Conservation (phyloP, 768 basidiomycete genomes). For the Termitomyces sp. region DNA sequence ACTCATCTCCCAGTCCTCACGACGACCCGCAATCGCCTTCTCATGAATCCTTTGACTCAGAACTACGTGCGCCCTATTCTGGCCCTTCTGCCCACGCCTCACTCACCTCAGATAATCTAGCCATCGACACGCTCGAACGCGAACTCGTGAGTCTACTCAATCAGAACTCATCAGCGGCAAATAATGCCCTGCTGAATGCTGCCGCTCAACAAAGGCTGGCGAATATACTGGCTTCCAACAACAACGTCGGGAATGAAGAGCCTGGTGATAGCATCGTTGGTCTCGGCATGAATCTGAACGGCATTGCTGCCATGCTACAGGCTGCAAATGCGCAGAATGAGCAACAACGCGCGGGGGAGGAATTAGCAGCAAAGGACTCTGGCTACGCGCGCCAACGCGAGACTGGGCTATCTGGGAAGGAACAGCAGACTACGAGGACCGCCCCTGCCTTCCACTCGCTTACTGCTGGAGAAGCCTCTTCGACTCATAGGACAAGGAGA, state of each 20-base stretch:
- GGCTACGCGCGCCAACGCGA: slow-evolving; percentile 40
- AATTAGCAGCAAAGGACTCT: slow-evolving; percentile 40
- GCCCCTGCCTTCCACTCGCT: slow-evolving; percentile 79
- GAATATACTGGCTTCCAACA: slow-evolving; percentile 28
- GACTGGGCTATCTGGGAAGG: slow-evolving; percentile 38
- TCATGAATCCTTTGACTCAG: slow-evolving; percentile 29
- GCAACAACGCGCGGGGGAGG: slow-evolving; percentile 38
- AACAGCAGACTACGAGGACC: slow-evolving; percentile 54
- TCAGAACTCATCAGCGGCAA: slow-evolving; percentile 69
- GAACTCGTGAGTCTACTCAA: slow-evolving; percentile 72
- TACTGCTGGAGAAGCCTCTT: slow-evolving; percentile 47
- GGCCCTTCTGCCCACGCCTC: slow-evolving; percentile 27
- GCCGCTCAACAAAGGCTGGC: slow-evolving; percentile 66
- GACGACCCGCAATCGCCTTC: slow-evolving; percentile 25
- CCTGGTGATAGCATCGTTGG: slow-evolving; percentile 31
- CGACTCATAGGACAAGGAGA: slow-evolving; percentile 25
- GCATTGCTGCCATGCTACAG: slow-evolving; percentile 75
- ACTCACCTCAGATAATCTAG: slow-evolving; percentile 44
- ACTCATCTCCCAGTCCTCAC: slow-evolving; percentile 22
- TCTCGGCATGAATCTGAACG: slow-evolving; percentile 53
- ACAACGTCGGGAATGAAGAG: slow-evolving; percentile 22
- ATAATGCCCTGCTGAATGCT: slow-evolving; percentile 57
- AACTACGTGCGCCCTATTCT: slow-evolving; percentile 31
- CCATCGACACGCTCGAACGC: slow-evolving; percentile 71
- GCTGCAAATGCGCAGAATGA: slow-evolving; percentile 66